Evolutionary conservation across 441 rosid species (phyloP).

Genomic region (Pelargonium australe): DNA sequence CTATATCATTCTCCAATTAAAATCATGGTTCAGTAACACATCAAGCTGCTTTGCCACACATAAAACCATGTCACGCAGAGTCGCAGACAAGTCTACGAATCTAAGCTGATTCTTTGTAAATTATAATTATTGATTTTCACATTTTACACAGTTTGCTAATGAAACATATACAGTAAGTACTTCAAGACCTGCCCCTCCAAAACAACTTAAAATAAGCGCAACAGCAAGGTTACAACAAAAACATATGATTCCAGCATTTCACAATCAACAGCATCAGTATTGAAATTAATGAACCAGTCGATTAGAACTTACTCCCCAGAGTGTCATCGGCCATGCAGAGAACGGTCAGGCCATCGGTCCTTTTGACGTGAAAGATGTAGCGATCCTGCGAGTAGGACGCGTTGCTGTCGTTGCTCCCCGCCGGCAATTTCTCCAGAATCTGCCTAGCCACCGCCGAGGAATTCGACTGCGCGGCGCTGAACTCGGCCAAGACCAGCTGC

Average conservation of each 20-base stretch:
- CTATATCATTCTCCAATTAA: too few species aligned
- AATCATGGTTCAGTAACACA: too few species aligned
- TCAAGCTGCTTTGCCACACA: too few species aligned
- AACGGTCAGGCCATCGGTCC: conserved; percentile 89
- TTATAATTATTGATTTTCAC: too few species aligned
- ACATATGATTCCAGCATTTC: background rate
- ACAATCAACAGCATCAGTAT: background rate
- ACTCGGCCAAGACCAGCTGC: conserved; percentile 81
- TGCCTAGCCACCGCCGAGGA: conserved; percentile 72
- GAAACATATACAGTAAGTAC: too few species aligned
- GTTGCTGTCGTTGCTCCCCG: conserved; percentile 62
- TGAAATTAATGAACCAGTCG: too few species aligned
- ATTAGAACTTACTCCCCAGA: conserved; percentile 48
- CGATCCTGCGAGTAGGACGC: conserved; percentile 89
- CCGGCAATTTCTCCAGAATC: conserved; percentile 68
- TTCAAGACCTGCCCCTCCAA: too few species aligned
- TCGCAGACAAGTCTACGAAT: too few species aligned
- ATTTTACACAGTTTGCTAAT: too few species aligned
- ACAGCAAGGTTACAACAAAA: background rate
- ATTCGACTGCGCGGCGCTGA: conserved; percentile 66
- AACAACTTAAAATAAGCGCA: too few species aligned
- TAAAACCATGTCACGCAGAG: too few species aligned
- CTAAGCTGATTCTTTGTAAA: too few species aligned
- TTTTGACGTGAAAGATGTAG: conserved; percentile 75
- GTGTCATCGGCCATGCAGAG: conserved; percentile 95